phyloP scores from a whole-genome alignment of 495 filamentous ascomycete species.

The Aspergillus homomorphus region DNA sequence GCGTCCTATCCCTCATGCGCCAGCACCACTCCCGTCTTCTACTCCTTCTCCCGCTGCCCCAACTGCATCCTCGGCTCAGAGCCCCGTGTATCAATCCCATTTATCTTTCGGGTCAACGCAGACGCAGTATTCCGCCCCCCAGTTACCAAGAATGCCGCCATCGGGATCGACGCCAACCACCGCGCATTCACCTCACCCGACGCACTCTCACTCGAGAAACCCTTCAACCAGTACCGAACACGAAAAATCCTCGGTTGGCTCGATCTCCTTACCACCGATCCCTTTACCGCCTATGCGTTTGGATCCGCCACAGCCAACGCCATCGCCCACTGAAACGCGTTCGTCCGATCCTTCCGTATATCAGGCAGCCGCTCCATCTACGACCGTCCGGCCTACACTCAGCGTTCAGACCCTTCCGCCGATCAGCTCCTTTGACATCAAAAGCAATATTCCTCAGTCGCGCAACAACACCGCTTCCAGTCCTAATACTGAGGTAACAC shows the following conservation, averaged over 20 bases:
- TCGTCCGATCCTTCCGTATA: conserved; percentile 31
- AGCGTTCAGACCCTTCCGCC: conserved; percentile 25
- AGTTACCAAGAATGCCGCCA: conserved; percentile 44
- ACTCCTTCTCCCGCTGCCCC: conserved; percentile 24
- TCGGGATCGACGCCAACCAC: conserved; percentile 41
- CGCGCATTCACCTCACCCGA: conserved; percentile 43
- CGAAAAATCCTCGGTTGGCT: conserved; percentile 26
- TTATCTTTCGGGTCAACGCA: conserved; percentile 44
- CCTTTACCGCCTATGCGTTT: conserved; percentile 33
- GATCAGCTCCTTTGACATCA: conserved; percentile 26
- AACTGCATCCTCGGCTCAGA: conserved; percentile 17
- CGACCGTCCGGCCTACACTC: conserved; percentile 26
- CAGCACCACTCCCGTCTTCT: conserved; percentile 23
- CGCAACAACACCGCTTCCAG: conserved; percentile 25
- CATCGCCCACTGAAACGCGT: conserved; percentile 26
- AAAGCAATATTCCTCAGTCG: conserved; percentile 21
- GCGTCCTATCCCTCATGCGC: conserved; percentile 34
- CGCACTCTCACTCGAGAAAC: conserved; percentile 41
- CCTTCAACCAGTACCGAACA: conserved; percentile 35
- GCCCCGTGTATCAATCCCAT: conserved; percentile 36
- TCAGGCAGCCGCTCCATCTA: conserved; percentile 22
- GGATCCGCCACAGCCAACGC: conserved; percentile 24
- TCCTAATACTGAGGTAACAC: conserved; percentile 26
- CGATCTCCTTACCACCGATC: conserved; percentile 31
- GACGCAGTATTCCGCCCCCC: conserved; percentile 42